A percentile compares a stretch with the other conserved stretches of the same genome.
Conservation (phyloP, 805 yeast genomes). For the Blastobotrys attinorum region DNA sequence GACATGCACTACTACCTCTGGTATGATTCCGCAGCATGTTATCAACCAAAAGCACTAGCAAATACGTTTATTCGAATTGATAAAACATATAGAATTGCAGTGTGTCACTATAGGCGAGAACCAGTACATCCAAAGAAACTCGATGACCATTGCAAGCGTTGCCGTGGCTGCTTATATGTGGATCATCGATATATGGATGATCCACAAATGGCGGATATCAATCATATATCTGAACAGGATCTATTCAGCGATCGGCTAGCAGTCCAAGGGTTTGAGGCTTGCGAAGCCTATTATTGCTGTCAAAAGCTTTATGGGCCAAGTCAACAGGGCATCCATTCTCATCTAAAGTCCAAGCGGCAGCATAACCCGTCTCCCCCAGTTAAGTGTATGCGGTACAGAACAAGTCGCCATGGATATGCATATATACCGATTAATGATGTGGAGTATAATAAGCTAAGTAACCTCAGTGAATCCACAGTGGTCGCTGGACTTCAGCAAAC, state of each 20-base stretch:
- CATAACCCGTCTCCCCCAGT: background rate
- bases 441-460: background rate
- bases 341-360: background rate
- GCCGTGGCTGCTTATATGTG: background rate
- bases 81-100: background rate
- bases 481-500: background rate
- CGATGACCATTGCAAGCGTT: background rate
- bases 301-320: background rate
- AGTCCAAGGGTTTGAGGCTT: constrained; percentile 1
- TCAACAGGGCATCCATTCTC: background rate
- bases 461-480: background rate
- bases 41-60: background rate
- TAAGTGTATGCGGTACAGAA: background rate
- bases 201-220: background rate
- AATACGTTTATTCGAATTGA: background rate
- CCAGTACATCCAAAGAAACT: constrained; percentile 7
- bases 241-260: background rate
- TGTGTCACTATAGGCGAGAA: background rate
- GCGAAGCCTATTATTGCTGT: background rate
- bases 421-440: background rate
- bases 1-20: background rate
- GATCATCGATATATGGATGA: background rate
- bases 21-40: background rate
- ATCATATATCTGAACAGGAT: background rate
- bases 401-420: background rate